A percentile compares a stretch with the other conserved stretches of the same genome.
phyloP scores from a whole-genome alignment of 495 filamentous ascomycete genomes.

The Penicillium longicatenatum region DNA sequence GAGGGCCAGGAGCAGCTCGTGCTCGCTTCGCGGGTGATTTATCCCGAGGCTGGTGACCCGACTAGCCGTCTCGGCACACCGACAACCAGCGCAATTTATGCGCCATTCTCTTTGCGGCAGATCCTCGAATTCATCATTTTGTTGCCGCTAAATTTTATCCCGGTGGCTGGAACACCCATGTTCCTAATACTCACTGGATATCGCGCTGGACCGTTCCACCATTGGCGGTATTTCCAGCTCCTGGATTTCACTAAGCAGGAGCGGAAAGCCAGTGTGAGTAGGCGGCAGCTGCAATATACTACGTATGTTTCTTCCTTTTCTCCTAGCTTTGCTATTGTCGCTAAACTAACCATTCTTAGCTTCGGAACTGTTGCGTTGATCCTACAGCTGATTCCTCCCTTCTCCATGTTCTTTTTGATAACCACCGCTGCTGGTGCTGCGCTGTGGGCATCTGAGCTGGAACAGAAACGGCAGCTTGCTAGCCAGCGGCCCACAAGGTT shows the following conservation, averaged over 20 bases:
- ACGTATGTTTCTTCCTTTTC: slow-evolving; percentile 43
- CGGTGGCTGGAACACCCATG: slow-evolving; percentile 61
- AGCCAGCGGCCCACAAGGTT: slow-evolving; percentile 25
- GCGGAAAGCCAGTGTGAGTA: slow-evolving; percentile 54
- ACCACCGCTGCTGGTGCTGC: slow-evolving; percentile 65
- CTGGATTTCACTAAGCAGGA: slow-evolving; percentile 58
- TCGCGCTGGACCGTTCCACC: slow-evolving; percentile 65
- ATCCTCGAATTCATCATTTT: slow-evolving; percentile 75
- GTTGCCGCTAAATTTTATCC: slow-evolving; percentile 67
- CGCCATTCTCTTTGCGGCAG: slow-evolving; percentile 71
- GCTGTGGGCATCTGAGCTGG: slow-evolving; percentile 62
- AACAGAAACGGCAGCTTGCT: slow-evolving; percentile 45
- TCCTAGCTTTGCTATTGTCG: background rate
- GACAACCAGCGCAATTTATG: slow-evolving; percentile 57
- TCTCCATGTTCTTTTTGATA: slow-evolving; percentile 69
- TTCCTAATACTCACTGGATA: slow-evolving; percentile 66
- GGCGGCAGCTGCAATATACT: slow-evolving; percentile 60
- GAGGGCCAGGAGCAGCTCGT: slow-evolving; percentile 62
- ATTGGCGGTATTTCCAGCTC: slow-evolving; percentile 67
- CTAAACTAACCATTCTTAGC: slow-evolving; percentile 25
- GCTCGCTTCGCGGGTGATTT: slow-evolving; percentile 53
- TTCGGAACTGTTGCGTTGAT: slow-evolving; percentile 63
- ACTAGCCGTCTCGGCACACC: slow-evolving; percentile 61
- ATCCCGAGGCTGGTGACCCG: slow-evolving; percentile 53
- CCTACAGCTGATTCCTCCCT: slow-evolving; percentile 61